Conservation (phyloP, 2,329 filamentous ascomycete species). For the Seiridium unicorne region DNA sequence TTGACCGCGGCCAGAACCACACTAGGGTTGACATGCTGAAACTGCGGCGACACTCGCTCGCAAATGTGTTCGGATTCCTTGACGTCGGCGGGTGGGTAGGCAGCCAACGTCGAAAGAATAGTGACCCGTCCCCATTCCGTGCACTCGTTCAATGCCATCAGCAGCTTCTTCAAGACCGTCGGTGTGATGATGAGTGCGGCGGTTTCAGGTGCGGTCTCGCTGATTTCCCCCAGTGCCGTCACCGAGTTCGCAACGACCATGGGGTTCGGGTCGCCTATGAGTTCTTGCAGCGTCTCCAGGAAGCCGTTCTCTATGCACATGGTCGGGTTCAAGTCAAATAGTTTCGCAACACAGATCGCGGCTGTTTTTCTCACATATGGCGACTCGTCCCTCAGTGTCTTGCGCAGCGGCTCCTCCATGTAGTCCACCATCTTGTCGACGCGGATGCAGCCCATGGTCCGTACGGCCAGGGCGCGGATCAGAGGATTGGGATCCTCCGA, state of each 20-base stretch:
- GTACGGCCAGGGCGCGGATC: conserved; percentile 89
- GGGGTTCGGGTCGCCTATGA: conserved; percentile 96
- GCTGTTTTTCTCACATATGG: conserved; percentile 98
- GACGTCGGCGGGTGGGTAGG: conserved; percentile 81
- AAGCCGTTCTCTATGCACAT: conserved; percentile 98
- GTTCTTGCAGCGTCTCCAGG: conserved; percentile 85
- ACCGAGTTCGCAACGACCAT: conserved; percentile 99
- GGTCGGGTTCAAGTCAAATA: conserved; percentile 89
- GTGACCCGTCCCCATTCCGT: conserved; percentile 98
- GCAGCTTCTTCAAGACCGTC: conserved; percentile 85
- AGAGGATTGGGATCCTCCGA: conserved; percentile 97
- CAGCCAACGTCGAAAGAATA: conserved; percentile 83
- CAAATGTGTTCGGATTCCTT: conserved; percentile 99
- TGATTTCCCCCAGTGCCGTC: conserved; percentile 87
- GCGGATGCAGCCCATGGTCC: conserved; percentile 97
- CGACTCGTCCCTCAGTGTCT: conserved; percentile 94
- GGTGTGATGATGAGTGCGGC: conserved; percentile 80
- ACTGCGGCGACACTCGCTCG: conserved; percentile 92
- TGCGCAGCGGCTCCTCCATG: conserved; percentile 96
- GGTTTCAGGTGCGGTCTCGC: conserved; percentile 86
- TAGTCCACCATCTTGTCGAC: conserved; percentile 99
- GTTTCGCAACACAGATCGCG: conserved; percentile 94
- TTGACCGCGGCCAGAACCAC: conserved; percentile 98
- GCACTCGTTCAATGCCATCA: conserved; percentile 96
- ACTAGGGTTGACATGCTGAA: conserved; percentile 97